Base-by-base conservation (phyloP, 495 filamentous ascomycete species). In the Hyaloscypha hepaticicola region DNA sequence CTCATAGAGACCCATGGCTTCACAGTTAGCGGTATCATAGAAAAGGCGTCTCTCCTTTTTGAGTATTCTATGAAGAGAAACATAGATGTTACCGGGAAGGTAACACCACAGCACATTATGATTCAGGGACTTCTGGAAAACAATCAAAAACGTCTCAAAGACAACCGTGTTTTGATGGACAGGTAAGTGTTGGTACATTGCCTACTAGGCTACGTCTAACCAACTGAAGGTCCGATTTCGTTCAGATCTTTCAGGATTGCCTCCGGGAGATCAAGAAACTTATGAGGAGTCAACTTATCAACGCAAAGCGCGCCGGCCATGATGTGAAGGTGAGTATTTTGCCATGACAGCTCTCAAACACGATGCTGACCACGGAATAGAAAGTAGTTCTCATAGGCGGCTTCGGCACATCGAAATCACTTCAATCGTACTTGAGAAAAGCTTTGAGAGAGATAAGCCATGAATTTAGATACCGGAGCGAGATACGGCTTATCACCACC, bases 301-400 rank as follows among this genome's bases (percentile, higher is more conserved):
- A n/a, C 2, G 61, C 63, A 25, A 64, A 16, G 9, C 11, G 45
- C 2, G 53, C 61, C 19, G 52, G 38, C 12, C 27, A 27, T 29
- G 29, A 33, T 48, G 61, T 64, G 25, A 52, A 62, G 60, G 60
- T 55, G 55, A 33, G 49, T 31, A 21, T 22, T 38, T 24, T 1
- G 7, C n/a, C 28, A 33, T 5, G 1, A 9, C 9, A 22, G 22
- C 14, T 38, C n/a, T 11, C 26, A 5, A 7, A 33, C 7, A 33
- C 11, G 6, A 24, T 38, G n/a, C 21, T 38, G 29, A 62, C 12
- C 6, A 12, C 38, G 8, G 14, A 26, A 38, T 45, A 76, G 72
- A 70, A 74, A 71, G 71, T 76, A 27, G 29, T 76, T 60, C 67
- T 76, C n/a, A 70, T 74, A 25, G 72, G 74, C 29, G 74, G 74